Evolutionary conservation across 2,329 filamentous ascomycete genomes (phyloP).

Genomic region (Calonectria pseudoreteaudii): DNA sequence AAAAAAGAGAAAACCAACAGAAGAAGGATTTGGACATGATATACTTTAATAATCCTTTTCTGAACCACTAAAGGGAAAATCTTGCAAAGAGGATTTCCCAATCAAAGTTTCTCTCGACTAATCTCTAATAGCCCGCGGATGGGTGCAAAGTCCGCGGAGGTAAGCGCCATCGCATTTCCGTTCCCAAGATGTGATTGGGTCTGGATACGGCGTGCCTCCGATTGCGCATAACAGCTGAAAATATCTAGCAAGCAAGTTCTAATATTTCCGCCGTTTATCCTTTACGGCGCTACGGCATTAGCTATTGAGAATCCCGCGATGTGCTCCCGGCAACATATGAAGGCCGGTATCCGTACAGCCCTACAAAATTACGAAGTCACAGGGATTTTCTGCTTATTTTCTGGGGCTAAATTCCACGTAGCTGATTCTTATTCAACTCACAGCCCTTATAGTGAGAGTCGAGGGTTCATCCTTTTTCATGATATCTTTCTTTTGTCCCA

Average conservation of each 20-base stretch:
- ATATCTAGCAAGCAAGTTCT: background rate
- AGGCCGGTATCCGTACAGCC: background rate
- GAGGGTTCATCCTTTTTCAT: background rate
- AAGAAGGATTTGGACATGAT: too few relatives aligned
- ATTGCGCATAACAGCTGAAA: background rate
- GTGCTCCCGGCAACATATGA: background rate
- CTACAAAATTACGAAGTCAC: background rate
- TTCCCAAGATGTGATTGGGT: background rate
- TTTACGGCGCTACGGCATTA: too few relatives aligned
- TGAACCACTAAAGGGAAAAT: too few relatives aligned
- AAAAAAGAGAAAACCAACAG: too few relatives aligned
- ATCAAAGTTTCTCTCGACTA: too few relatives aligned
- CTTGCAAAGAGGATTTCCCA: too few relatives aligned
- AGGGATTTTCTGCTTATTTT: background rate
- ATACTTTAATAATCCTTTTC: too few relatives aligned
- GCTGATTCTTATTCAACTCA: background rate
- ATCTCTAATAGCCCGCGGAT: too few relatives aligned
- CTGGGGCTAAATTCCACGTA: background rate
- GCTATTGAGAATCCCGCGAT: too few relatives aligned
- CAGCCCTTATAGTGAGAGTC: background rate
- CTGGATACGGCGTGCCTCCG: background rate
- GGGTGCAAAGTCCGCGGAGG: background rate
- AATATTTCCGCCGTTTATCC: too few relatives aligned
- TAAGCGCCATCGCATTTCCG: background rate
- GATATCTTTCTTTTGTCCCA: too few relatives aligned